Conservation (phyloP, 108 stramenopile genomes). For the Schizochytrium sp. region DNA sequence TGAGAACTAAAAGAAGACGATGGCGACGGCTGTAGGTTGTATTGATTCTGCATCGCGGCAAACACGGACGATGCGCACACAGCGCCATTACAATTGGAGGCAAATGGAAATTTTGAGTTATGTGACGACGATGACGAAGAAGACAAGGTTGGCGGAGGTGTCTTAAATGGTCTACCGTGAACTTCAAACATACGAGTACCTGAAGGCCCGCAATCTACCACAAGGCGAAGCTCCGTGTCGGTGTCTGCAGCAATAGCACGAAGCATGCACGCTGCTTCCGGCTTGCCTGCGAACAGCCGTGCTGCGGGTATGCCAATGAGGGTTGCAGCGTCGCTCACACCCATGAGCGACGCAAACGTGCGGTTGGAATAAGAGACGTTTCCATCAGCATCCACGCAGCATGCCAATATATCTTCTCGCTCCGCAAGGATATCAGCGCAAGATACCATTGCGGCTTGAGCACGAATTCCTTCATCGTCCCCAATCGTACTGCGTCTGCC, state of each 20-base stretch:
- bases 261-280: not conserved
- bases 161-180: not conserved
- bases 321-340: not conserved
- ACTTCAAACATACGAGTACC: constrained; percentile 9
- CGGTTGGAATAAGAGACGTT: not conserved
- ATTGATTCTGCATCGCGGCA: no score
- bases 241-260: not conserved
- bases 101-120: no score
- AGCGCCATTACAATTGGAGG: no score
- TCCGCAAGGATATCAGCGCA: not conserved
- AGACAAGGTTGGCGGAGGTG: no score
- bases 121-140: no score
- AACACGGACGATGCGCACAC: no score
- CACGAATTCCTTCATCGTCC: not conserved
- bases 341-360: constrained; percentile 19
- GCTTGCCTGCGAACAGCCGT: constrained; percentile 17
- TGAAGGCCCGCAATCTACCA: not conserved
- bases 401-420: not conserved
- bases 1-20: no score
- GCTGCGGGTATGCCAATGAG: constrained; percentile 4
- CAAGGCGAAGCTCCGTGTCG: not conserved
- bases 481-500: not conserved
- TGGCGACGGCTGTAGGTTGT: no score
- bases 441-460: not conserved
- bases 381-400: not conserved